Base-by-base conservation (phyloP, 2,329 filamentous ascomycete genomes). In the Monosporascus sp. region DNA sequence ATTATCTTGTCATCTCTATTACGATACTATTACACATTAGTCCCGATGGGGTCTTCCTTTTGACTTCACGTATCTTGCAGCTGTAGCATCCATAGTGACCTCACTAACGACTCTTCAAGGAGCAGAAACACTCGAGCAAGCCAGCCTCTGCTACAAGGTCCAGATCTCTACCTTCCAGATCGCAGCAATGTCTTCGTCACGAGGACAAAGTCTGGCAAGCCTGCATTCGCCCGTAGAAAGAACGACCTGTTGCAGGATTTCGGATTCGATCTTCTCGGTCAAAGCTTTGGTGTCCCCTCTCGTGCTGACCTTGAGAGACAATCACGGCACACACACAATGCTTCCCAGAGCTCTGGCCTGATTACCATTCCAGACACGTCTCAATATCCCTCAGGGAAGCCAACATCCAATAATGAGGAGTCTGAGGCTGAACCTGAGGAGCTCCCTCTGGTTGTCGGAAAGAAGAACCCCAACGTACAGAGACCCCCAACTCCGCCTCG, bases 211-310 rank as follows among this genome's bases (percentile, higher is more conserved):
- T 54, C 55, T 36, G 64, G 65, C 37, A 64, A 58, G 19, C 61
- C 60, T 17, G 65, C 62, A 11, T 41, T 64, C 9, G 61, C 58
- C 37, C 64, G 65, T 11, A 66, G 64, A 50, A 67, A 64, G 51
- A 41, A 49, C 3, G 59, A 48, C 8, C 52, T 64, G 11, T 40
- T 64, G 19, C 48, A 59, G 54, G 59, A 64, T 41, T 54, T 52
- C 24, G 65, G 61, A 9, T 66, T 66, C 26, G 64, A 64, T 49
- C 46, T 64, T 7, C 52, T 66, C 2, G 61, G 60, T 45, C 58
- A 67, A 31, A 58, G 48, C 48, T 55, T 67, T 14, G 63, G 63
- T 14, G 50, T 65, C 27, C 58, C 61, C 17, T 66, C 64, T 44
- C 62, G 61, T 22, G 51, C 40, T 11, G 59, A 65, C 17, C 58